Percentiles rank a stretch among this genome's conserved stretches.
Evolutionary conservation across 225 moss, liverwort and hornwort genomes (phyloP).

Genomic region (Straminergon stramineum): DNA sequence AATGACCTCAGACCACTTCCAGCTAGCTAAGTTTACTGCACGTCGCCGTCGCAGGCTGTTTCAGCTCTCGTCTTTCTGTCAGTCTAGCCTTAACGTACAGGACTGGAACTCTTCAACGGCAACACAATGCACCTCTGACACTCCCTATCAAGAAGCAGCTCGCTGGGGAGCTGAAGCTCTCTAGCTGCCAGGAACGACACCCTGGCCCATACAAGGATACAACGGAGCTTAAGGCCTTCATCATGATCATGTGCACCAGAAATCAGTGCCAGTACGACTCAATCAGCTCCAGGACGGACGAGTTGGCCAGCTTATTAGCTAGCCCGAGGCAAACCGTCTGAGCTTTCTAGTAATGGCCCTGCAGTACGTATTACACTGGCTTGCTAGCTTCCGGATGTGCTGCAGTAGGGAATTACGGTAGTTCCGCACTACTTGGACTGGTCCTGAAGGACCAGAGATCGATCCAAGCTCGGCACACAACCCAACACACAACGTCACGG

Average conservation of each 20-base stretch:
- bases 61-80: not conserved
- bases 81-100: not conserved
- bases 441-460: not conserved
- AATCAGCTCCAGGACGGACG: not conserved
- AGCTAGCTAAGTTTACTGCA: not conserved
- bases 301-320: not conserved
- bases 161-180: not conserved
- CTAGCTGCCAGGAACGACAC: constrained; percentile 14
- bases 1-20: not conserved
- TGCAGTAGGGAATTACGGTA: not conserved
- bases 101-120: constrained; percentile 5
- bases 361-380: not conserved
- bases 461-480: not conserved
- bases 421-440: not conserved
- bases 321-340: not conserved
- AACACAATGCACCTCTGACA: constrained; percentile 4
- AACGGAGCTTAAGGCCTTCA: not conserved
- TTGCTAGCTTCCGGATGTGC: not conserved
- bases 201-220: not conserved
- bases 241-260: constrained; percentile 23
- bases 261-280: not conserved
- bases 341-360: not conserved
- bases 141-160: not conserved
- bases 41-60: not conserved
- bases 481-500: not conserved